Percentiles rank a stretch among this genome's conserved stretches.
Evolutionary conservation across 805 yeast genomes (phyloP).

Genomic region (Martiniozyma abietophila): DNA sequence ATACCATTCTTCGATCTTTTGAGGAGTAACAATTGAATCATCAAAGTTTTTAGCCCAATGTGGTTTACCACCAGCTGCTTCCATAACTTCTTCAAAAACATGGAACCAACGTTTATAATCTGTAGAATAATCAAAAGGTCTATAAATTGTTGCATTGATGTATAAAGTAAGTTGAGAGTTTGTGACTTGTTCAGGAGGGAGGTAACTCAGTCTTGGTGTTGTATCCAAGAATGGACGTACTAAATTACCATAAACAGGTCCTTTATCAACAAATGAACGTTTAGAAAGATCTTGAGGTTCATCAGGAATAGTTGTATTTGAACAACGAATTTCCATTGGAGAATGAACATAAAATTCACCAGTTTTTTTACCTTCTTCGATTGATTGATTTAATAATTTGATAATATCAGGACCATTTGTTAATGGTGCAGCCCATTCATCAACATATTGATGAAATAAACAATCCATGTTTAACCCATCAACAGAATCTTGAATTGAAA

Average conservation of each 20-base stretch:
- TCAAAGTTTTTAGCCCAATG: constrained; percentile 98
- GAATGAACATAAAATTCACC: constrained; percentile 82
- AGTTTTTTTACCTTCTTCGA: constrained; percentile 46
- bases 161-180: constrained; percentile 77
- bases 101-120: constrained; percentile 75
- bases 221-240: constrained; percentile 74
- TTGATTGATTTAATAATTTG: constrained; percentile 49
- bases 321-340: constrained; percentile 90
- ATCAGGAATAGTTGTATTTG: constrained; percentile 59
- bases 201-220: constrained; percentile 60
- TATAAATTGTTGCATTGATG: constrained; percentile 89
- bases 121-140: constrained; percentile 78
- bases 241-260: constrained; percentile 80
- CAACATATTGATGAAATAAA: constrained; percentile 83
- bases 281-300: constrained; percentile 38
- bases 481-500: constrained; percentile 70
- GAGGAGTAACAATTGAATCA: constrained; percentile 73
- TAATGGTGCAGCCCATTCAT: constrained; percentile 96
- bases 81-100: constrained; percentile 70
- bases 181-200: constrained; percentile 42
- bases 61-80: constrained; percentile 81
- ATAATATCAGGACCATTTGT: constrained; percentile 67
- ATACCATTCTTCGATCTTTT: constrained; percentile 66
- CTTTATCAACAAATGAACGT: constrained; percentile 48
- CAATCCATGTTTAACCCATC: constrained; percentile 95